A percentile compares a stretch with the other conserved stretches of the same genome.
Conservation (phyloP, 2,329 filamentous ascomycete genomes). For the Cladophialophora bantiana region DNA sequence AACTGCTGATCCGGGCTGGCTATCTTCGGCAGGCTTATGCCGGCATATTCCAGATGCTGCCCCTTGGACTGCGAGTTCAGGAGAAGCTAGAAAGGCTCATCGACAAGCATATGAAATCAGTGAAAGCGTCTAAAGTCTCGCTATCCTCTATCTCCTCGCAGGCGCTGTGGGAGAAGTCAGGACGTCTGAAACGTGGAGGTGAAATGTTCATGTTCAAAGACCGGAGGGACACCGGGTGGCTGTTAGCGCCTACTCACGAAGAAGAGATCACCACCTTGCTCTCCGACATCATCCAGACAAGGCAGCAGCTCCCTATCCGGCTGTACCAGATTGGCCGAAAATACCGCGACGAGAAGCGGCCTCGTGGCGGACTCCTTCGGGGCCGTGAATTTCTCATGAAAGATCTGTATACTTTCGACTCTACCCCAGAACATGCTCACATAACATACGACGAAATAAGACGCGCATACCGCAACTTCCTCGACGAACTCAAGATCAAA, state of each 20-base stretch:
- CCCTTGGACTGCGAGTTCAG: slow-evolving; percentile 84
- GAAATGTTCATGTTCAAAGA: slow-evolving; percentile 78
- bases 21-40: slow-evolving; percentile 82
- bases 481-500: slow-evolving; percentile 81
- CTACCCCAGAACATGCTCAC: slow-evolving; percentile 70
- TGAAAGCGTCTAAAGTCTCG: slow-evolving; percentile 79
- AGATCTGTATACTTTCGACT: slow-evolving; percentile 95
- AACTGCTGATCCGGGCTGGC: slow-evolving; percentile 62
- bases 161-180: slow-evolving; percentile 80
- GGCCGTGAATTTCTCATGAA: slow-evolving; percentile 97
- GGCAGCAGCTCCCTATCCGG: slow-evolving; percentile 83
- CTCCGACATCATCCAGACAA: slow-evolving; percentile 74
- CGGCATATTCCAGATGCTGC: slow-evolving; percentile 90
- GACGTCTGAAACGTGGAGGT: slow-evolving; percentile 77
- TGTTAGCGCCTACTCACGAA: slow-evolving; percentile 92
- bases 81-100: slow-evolving; percentile 85
- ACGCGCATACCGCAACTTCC: slow-evolving; percentile 75
- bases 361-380: slow-evolving; percentile 84
- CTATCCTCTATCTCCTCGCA: slow-evolving; percentile 87
- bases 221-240: slow-evolving; percentile 74
- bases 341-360: slow-evolving; percentile 90
- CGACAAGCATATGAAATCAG: slow-evolving; percentile 82
- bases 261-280: slow-evolving; percentile 92
- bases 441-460: slow-evolving; percentile 79
- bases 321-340: slow-evolving; percentile 95